Conservation (phyloP, 169 alveolate genomes). For the Plasmodium relictum region DNA sequence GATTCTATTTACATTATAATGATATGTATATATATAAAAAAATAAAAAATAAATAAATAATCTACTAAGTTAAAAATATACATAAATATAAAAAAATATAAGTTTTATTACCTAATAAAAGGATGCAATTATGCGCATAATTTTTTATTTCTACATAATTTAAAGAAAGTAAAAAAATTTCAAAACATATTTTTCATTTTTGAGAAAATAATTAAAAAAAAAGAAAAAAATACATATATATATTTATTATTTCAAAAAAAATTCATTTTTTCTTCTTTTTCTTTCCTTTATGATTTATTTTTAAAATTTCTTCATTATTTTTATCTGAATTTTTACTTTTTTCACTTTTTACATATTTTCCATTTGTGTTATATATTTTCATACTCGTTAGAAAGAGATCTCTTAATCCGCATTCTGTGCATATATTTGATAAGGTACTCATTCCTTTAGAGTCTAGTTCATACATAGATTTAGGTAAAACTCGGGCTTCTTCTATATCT, state of each 20-base stretch:
- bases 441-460: slow-evolving; percentile 80
- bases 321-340: slow-evolving; percentile 6
- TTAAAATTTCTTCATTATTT: slow-evolving; percentile 12
- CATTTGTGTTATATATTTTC: slow-evolving; percentile 76
- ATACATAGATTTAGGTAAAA: slow-evolving; percentile 77
- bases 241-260: background rate
- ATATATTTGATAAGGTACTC: slow-evolving; percentile 79
- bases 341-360: slow-evolving; percentile 15
- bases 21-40: too few species aligned
- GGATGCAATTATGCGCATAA: slow-evolving; percentile 24
- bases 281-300: slow-evolving; percentile 8
- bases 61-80: background rate
- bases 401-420: slow-evolving; percentile 80
- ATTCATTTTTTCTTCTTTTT: slow-evolving; percentile 4
- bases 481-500: slow-evolving; percentile 65
- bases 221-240: background rate
- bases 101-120: background rate
- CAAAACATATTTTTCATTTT: background rate
- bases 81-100: background rate
- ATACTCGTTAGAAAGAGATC: slow-evolving; percentile 82
- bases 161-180: background rate
- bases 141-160: slow-evolving; percentile 15
- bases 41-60: background rate
- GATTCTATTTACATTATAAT: too few species aligned
- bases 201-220: background rate